Percentiles rank a stretch among this genome's conserved stretches.
Conservation (phyloP, 345 rosid species). For the Eucalyptus shirleyi region DNA sequence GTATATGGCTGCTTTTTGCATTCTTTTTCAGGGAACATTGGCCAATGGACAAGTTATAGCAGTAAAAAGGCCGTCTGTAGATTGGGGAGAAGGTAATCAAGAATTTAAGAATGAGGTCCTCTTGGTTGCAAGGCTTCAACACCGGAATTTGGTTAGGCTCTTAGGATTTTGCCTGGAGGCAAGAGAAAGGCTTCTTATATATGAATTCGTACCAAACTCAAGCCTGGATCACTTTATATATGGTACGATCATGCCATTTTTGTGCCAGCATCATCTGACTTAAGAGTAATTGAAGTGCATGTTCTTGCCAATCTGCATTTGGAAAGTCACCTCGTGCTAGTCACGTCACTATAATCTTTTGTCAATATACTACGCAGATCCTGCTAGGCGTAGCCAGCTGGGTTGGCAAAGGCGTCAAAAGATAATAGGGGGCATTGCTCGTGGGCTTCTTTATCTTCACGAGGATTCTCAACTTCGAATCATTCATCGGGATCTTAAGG, state of each 20-base stretch:
- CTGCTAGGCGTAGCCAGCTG: neutral
- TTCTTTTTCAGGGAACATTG: no score
- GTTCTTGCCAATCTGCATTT: neutral
- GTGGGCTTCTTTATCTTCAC: neutral
- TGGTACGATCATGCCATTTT: neutral
- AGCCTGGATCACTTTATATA: neutral
- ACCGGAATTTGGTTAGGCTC: no score
- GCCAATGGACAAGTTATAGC: no score
- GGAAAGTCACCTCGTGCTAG: accelerated
- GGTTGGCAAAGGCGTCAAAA: neutral
- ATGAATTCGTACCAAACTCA: neutral
- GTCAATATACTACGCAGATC: neutral
- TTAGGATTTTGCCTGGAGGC: no score
- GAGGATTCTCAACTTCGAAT: neutral
- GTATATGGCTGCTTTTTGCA: no score
- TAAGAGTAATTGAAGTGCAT: neutral
- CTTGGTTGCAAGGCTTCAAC: no score
- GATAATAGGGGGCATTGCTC: neutral
- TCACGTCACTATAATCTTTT: neutral
- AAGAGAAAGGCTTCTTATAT: no score
- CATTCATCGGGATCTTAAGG: neutral
- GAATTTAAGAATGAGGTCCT: no score
- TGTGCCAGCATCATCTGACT: neutral
- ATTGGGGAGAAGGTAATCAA: no score
- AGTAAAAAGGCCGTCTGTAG: no score